These are phyloP conservation scores for Fusarium sp. DNA, from an alignment of 2,329 filamentous ascomycete species.

Conservation along the genomic window DNA sequence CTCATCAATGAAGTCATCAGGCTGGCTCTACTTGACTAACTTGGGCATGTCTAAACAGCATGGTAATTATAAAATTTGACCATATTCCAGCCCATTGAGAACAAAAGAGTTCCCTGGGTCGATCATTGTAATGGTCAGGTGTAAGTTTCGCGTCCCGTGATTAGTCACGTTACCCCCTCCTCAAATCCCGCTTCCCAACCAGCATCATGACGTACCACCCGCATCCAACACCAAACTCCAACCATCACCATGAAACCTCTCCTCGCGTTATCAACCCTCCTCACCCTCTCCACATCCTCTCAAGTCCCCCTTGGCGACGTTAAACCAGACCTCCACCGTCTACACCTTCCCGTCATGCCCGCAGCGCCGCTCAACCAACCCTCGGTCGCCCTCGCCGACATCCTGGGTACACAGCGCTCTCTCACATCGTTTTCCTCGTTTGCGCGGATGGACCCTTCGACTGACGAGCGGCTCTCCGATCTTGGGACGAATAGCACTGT, in stretches of 20 bases:
- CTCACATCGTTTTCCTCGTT: conserved; percentile 89
- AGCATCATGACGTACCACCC: conserved; percentile 32
- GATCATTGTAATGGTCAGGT: neutral
- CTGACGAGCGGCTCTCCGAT: conserved; percentile 77
- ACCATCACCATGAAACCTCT: conserved; percentile 39
- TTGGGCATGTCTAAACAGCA: neutral
- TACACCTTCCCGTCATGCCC: conserved; percentile 45
- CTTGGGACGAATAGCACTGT: conserved; percentile 79
- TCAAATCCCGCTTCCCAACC: neutral
- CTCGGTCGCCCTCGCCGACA: conserved; percentile 81
- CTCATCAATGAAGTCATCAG: neutral
- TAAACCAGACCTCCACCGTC: conserved; percentile 15
- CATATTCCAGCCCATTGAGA: neutral
- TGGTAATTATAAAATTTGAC: neutral
- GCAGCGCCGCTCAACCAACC: conserved; percentile 50
- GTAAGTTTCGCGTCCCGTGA: conserved; percentile 19
- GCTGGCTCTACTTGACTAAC: neutral
- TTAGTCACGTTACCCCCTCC: conserved; percentile 24
- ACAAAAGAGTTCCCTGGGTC: neutral
- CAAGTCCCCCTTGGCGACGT: conserved; percentile 21
- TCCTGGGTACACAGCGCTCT: conserved; percentile 80
- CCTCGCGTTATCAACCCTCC: conserved; percentile 21
- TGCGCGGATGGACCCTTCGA: conserved; percentile 78
- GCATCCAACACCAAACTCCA: neutral
- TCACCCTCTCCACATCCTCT: conserved; percentile 23